Conservation (phyloP, 495 filamentous ascomycete species). For the Aspergillus sclerotiicarbonarius region DNA sequence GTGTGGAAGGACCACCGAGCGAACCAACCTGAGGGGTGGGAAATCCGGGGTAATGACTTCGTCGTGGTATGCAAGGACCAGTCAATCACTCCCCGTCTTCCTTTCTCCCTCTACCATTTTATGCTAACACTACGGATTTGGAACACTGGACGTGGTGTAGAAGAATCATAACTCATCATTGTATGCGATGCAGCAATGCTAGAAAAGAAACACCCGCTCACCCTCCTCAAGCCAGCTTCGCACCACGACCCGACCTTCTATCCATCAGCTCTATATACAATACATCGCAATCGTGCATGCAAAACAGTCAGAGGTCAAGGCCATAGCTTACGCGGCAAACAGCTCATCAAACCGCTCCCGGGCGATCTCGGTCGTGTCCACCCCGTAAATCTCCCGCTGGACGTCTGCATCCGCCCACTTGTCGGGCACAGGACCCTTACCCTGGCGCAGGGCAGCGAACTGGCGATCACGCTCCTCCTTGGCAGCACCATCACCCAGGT, state of each 20-base stretch:
- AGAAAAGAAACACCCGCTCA: neutral
- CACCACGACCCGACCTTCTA: constrained; percentile 4
- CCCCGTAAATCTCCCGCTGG: constrained; percentile 72
- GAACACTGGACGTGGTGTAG: neutral
- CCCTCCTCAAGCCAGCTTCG: constrained; percentile 2
- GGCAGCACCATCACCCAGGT: constrained; percentile 71
- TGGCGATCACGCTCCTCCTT: constrained; percentile 73
- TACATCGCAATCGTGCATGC: neutral
- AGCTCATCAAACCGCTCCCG: constrained; percentile 60
- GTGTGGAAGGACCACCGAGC: too few relatives aligned
- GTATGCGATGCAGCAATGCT: neutral
- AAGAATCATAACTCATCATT: neutral
- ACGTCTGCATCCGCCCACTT: constrained; percentile 82
- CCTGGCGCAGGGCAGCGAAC: constrained; percentile 61
- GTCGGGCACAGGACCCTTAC: constrained; percentile 63
- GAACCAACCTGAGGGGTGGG: neutral
- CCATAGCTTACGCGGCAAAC: constrained; percentile 41
- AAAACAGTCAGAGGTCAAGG: constrained; percentile 6
- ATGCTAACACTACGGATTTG: neutral
- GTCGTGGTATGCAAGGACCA: too few relatives aligned
- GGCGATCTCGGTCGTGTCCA: constrained; percentile 63
- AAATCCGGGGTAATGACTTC: neutral
- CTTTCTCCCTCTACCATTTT: too few relatives aligned
- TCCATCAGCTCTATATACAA: constrained; percentile 13
- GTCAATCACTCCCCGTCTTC: too few relatives aligned